These are phyloP conservation scores for Collybiopsis confluens DNA, from an alignment of 768 basidiomycete species.

Conservation along the genomic window DNA sequence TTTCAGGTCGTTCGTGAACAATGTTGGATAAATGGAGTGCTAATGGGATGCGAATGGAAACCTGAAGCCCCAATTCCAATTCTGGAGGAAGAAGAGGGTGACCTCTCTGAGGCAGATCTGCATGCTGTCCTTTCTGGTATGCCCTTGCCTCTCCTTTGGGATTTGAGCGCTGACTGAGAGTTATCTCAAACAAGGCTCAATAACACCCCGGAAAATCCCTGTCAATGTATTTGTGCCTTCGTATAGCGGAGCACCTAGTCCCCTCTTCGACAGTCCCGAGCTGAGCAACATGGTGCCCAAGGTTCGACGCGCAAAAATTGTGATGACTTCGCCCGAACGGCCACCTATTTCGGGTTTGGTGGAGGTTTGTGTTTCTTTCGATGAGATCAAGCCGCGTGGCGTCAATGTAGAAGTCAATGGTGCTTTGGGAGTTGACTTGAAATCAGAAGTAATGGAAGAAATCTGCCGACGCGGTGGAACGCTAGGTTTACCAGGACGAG, in stretches of 20 bases:
- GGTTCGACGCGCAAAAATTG: conserved; percentile 46
- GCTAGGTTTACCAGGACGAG: conserved; percentile 62
- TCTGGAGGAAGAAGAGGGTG: conserved; percentile 26
- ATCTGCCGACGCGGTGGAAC: conserved; percentile 67
- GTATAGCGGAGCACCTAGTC: conserved; percentile 26
- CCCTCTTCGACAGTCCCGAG: conserved; percentile 40
- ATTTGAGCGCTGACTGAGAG: neutral
- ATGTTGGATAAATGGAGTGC: conserved; percentile 78
- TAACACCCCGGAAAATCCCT: conserved; percentile 59
- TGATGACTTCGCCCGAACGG: conserved; percentile 64
- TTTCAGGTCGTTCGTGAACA: conserved; percentile 72
- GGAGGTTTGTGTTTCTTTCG: conserved; percentile 60
- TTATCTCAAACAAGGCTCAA: conserved; percentile 34
- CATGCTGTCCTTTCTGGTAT: conserved; percentile 62
- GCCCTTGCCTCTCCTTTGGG: conserved; percentile 4
- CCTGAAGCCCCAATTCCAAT: conserved; percentile 41
- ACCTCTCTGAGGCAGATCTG: conserved; percentile 52
- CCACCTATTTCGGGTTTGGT: conserved; percentile 62
- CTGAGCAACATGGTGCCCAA: conserved; percentile 32
- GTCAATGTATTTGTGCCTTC: conserved; percentile 66
- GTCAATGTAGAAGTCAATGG: conserved; percentile 55
- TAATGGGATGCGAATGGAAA: conserved; percentile 58
- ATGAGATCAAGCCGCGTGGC: conserved; percentile 51
- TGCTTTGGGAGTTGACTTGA: conserved; percentile 52
- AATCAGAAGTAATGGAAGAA: conserved; percentile 60